Conservation (phyloP, 2,329 filamentous ascomycete genomes). For the Hymenotorrendiella dingleyae region DNA sequence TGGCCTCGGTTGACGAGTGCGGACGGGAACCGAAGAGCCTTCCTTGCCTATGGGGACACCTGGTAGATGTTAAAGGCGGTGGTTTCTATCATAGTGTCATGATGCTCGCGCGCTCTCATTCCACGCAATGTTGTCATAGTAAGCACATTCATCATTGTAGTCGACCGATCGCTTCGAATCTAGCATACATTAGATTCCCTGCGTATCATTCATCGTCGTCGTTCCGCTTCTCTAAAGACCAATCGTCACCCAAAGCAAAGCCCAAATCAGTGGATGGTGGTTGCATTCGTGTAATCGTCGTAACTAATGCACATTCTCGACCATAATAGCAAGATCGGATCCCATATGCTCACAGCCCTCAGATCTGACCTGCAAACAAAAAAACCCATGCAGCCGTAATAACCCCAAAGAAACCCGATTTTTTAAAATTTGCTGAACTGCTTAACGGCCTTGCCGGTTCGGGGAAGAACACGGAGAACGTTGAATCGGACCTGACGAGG, state of each 20-base stretch:
- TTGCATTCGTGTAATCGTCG: constrained; percentile 27
- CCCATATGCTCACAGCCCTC: constrained; percentile 28
- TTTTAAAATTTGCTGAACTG: constrained; percentile 94
- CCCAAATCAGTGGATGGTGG: constrained; percentile 18
- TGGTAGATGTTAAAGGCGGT: no score
- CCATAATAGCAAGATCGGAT: constrained; percentile 24
- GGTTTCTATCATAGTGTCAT: no score
- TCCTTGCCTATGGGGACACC: no score
- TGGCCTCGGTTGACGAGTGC: no score
- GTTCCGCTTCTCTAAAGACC: no score
- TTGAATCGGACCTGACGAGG: constrained; percentile 99
- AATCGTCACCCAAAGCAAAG: not conserved
- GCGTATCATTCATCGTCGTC: no score
- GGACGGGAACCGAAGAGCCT: no score
- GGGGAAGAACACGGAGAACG: constrained; percentile 95
- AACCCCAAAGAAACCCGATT: constrained; percentile 34
- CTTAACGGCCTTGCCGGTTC: constrained; percentile 97
- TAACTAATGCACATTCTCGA: constrained; percentile 29
- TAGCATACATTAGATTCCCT: no score
- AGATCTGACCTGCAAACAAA: constrained; percentile 27
- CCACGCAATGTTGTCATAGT: no score
- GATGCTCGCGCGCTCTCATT: no score
- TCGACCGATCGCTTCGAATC: no score
- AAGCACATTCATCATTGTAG: no score
- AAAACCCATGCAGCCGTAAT: constrained; percentile 30